Base-by-base conservation (phyloP, 495 filamentous ascomycete species). In the Amphirosellinia nigrospora region DNA sequence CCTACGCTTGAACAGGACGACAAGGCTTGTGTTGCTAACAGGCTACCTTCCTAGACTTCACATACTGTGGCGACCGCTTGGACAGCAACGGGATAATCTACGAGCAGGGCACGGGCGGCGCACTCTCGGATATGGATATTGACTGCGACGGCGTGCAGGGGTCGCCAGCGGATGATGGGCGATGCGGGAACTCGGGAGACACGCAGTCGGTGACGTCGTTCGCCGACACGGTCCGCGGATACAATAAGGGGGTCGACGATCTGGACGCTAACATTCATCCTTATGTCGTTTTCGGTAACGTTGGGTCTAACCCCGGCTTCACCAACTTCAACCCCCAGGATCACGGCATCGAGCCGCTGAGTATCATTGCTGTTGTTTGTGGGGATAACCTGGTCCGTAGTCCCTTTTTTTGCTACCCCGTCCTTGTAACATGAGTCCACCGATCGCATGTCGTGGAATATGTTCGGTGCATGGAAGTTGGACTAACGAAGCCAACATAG, bases 241-340 rank as follows among this genome's bases (percentile, higher is more conserved):
- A 84, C 66, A 64, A 64, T 34, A 79, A 74, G 56, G 86, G 85
- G 16, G 82, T 91, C 64, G 67, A 75, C 0, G 88, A 92, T 69
- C 80, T 92, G 8, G 81, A 91, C 73, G 82, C 89, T 6, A 86
- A 87, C 59, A 80, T 89, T 32, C 88, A 90, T 71, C 85, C 88
- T 1, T 92, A 88, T 56, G 87, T 91, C 19, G 90, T 92, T 10
- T 86, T 92, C 66, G 90, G 89, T 9, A 92, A 91, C 70, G 75
- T 81, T 3, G 81, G 83, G 1, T 53, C 41, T 28, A 78, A 79
- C 71, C 34, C 67, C 2, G 82, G 77, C 30, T 91, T 85, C 72
- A 77, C 71, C 55, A 78, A 67, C 52, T 84, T 83, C 64, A 75
- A 89, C 66, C 90, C 89, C 0, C 63, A 80, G 68, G 39, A 78